Evolutionary conservation across 495 filamentous ascomycete species (phyloP).

Genomic region (Aspergillus kassunensis): DNA sequence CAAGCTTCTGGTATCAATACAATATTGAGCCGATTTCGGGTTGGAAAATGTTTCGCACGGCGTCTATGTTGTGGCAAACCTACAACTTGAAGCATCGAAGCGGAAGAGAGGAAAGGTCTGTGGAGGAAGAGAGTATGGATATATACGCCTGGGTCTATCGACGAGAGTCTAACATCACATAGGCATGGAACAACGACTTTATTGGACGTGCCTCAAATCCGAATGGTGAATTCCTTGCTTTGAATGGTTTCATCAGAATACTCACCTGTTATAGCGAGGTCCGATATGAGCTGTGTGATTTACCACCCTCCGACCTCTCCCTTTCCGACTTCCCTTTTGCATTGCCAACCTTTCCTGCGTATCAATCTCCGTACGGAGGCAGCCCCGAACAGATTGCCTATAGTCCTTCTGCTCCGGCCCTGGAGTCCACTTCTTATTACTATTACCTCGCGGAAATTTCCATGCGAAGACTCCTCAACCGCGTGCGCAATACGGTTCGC

Average conservation of each 20-base stretch:
- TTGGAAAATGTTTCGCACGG: constrained; percentile 38
- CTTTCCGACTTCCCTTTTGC: constrained; percentile 33
- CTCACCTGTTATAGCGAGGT: constrained; percentile 23
- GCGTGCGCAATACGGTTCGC: constrained; percentile 32
- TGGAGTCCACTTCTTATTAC: constrained; percentile 31
- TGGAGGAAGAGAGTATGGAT: constrained; percentile 30
- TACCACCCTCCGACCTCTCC: constrained; percentile 29
- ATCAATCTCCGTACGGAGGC: constrained; percentile 13
- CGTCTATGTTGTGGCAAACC: constrained; percentile 38
- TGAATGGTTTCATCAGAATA: too few relatives aligned
- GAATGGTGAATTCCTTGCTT: constrained; percentile 22
- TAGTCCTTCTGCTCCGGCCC: constrained; percentile 20
- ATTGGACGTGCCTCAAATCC: constrained; percentile 40
- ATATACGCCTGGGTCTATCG: background rate
- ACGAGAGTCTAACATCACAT: background rate
- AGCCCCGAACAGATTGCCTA: constrained; percentile 16
- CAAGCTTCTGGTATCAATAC: constrained; percentile 40
- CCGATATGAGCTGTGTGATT: constrained; percentile 31
- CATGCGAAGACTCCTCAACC: constrained; percentile 35
- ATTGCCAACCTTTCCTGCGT: constrained; percentile 28
- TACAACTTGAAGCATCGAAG: constrained; percentile 27
- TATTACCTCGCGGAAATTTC: constrained; percentile 40
- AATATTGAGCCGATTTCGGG: constrained; percentile 36
- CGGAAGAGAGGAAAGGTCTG: constrained; percentile 26
- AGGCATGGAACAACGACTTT: constrained; percentile 36